Evolutionary conservation across 2,329 filamentous ascomycete species (phyloP), one percentile per base, ranked within the genome.

Genomic region (Stagonosporopsis tanaceti): DNA sequence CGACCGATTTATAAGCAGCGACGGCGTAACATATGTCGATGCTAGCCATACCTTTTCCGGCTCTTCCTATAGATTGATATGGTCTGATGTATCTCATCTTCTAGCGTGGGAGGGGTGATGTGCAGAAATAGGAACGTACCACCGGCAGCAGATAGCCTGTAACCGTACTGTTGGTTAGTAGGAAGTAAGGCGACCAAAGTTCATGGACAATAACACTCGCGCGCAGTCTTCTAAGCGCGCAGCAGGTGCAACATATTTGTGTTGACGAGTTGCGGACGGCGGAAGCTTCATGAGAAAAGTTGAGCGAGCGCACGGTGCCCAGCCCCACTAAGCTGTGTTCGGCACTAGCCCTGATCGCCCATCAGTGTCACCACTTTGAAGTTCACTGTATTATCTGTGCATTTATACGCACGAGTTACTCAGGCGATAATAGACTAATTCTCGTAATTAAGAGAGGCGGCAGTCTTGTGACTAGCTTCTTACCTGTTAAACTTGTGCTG

Each of bases 1-100:
- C 75, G 69, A 78, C 77, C 78, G 72, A 70, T 64, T 75, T 79
- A 76, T 81, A 81, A 81, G 79, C 79, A 81, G 75, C 79, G 79
- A 80, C 78, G 69, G 75, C 76, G 72, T 71, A 76, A 73, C 73
- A 80, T 80, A 71, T 80, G 78, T 76, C 78, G 78, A 80, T 80
- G 74, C 78, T 74, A 75, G 77, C 76, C 76, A 76, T 80, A 76
- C 78, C 79, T 82, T 79, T 80, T 82, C 77, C 80, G 80, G 80
- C 80, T 82, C 80, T 82, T 82, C 80, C 80, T 82, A 80, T 72
- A 73, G 64, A 67, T 68, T 65, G 62, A 57, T 70, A 63, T 72
- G 72, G 72, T 72, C 74, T 71, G 68, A 72, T 73, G 66, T 66
- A 66, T 70, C 54, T 74, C 72, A 75, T 75, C 72, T 64, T 70